Evolutionary conservation across 108 stramenopile species (phyloP).

Genomic region (Cyclotella sp.): DNA sequence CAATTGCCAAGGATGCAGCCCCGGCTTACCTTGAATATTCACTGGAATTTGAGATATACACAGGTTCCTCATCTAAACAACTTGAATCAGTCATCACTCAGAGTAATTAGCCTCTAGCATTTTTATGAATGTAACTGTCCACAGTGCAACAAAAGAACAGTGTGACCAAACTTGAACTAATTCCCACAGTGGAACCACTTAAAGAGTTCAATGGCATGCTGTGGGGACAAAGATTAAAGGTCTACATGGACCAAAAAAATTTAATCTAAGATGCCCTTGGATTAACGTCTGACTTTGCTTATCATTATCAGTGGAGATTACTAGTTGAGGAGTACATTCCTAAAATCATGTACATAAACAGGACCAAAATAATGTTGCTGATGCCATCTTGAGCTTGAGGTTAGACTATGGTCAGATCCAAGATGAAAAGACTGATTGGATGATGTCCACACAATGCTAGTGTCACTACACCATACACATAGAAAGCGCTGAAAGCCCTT

Average conservation of each 20-base stretch:
- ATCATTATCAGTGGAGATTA: neutral
- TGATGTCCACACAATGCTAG: too few relatives aligned
- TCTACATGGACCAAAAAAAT: conserved; percentile 19
- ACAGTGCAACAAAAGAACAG: conserved; percentile 16
- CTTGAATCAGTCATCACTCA: neutral
- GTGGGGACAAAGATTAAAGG: conserved; percentile 34
- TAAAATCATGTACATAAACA: conserved; percentile 13
- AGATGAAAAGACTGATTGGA: neutral
- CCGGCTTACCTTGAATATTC: conserved; percentile 22
- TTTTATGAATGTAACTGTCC: too few relatives aligned
- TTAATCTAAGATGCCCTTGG: conserved; percentile 3
- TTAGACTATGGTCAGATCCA: neutral
- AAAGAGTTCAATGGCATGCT: conserved; percentile 41
- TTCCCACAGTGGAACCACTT: conserved; percentile 11
- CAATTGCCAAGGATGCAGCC: conserved; percentile 12
- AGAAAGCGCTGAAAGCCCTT: neutral
- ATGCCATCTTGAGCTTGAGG: conserved; percentile 5
- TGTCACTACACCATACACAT: too few relatives aligned
- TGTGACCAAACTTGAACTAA: neutral
- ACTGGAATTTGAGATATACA: conserved; percentile 30
- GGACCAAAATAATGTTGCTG: conserved; percentile 13
- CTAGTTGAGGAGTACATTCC: conserved; percentile 22
- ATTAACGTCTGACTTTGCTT: conserved; percentile 3
- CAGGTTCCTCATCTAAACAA: conserved; percentile 23
- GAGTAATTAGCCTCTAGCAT: neutral